Evolutionary conservation across 2,329 filamentous ascomycete species (phyloP).

Genomic region (Calcarisporium arbuscula): DNA sequence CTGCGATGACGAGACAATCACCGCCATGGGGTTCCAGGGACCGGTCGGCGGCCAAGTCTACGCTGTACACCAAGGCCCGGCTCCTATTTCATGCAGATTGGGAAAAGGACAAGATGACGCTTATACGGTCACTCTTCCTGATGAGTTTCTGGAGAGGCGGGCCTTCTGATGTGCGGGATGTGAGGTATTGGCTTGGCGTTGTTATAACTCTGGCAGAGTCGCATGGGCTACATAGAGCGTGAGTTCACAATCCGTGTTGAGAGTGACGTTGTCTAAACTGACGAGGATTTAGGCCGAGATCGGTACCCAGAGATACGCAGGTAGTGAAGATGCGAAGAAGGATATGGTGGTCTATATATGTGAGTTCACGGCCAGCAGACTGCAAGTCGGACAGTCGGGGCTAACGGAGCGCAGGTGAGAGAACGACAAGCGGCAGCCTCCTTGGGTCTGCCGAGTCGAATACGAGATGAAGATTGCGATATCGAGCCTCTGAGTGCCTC

Average conservation of each 20-base stretch:
- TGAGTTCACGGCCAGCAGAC: conserved; percentile 19
- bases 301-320: conserved; percentile 18
- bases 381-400: neutral
- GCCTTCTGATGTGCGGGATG: conserved; percentile 40
- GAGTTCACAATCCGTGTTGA: conserved; percentile 10
- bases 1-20: conserved; percentile 39
- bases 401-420: conserved; percentile 20
- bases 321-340: conserved; percentile 32
- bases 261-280: neutral
- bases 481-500: conserved; percentile 24
- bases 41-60: conserved; percentile 42
- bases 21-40: conserved; percentile 38
- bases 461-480: conserved; percentile 32
- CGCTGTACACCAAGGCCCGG: conserved; percentile 43
- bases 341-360: conserved; percentile 50
- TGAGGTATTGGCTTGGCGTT: conserved; percentile 42
- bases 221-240: conserved; percentile 36
- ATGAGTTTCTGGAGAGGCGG: conserved; percentile 50
- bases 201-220: conserved; percentile 47
- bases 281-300: conserved; percentile 16
- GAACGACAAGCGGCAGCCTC: conserved; percentile 31
- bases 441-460: conserved; percentile 28
- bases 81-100: conserved; percentile 47
- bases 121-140: conserved; percentile 46
- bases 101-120: conserved; percentile 42